Base-by-base conservation (phyloP, 257 asterid species). In the Ehretia macrophylla region DNA sequence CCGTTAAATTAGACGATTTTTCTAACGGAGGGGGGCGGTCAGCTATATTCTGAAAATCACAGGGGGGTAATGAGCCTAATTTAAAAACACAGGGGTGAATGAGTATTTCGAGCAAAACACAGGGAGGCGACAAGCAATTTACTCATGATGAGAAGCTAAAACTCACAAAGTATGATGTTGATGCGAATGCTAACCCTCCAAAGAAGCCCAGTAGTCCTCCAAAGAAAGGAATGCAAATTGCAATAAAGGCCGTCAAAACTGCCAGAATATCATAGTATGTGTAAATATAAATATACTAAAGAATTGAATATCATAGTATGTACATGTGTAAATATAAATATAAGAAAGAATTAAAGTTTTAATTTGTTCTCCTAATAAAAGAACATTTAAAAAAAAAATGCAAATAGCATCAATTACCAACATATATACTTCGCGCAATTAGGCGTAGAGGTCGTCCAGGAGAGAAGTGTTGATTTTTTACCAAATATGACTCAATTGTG, bases 121-220 rank as follows among this genome's bases (percentile, higher is more conserved):
- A n/a, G n/a, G n/a, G n/a, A n/a, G n/a, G n/a, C n/a, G n/a, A 32
- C 5, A 16, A 38, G 39, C 8, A 17, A 27, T 0, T 22, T 19
- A 32, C 0, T 45, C 13, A 19, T n/a, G n/a, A n/a, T n/a, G n/a
- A n/a, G n/a, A n/a, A n/a, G n/a, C n/a, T n/a, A n/a, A 10, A 48
- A 63, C 81, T 72, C 63, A 75, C 82, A 27, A 70, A 40, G 39
- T 73, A 77, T 56, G 83, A 64, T 9, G 74, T 71, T 17, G 64
- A 51, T 11, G 83, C 19, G 42, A 73, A 80, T 4, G 79, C 75
- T 11, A 80, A 55, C 21, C 86, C 86, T 4, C 86, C 86, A 40
- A 80, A 73, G 62, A 80, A 80, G 0, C 83, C 83, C 8, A 77
- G 57, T 14, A 80, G 35, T 51, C 81, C 86, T 59, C 79, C 86